Percentiles rank a stretch among this genome's conserved stretches.
Evolutionary conservation across 2,329 filamentous ascomycete genomes (phyloP).

Genomic region (Zasmidium cellare): DNA sequence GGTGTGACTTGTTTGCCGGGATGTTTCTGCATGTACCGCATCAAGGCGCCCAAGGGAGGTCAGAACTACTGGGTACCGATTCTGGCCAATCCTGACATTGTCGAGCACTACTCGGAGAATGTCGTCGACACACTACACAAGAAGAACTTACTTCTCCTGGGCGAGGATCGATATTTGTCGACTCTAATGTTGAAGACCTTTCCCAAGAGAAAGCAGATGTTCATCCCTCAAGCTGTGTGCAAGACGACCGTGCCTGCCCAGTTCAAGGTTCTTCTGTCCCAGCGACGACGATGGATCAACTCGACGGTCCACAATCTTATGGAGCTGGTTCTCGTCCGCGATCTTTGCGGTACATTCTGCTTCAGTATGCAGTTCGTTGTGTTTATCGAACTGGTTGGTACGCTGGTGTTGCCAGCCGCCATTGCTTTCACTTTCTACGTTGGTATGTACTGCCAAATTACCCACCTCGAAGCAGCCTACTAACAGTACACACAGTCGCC

Average conservation of each 20-base stretch:
- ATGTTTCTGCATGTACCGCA: slow-evolving; percentile 99
- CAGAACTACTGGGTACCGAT: slow-evolving; percentile 99
- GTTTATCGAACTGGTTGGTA: slow-evolving; percentile 91
- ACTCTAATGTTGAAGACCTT: slow-evolving; percentile 99
- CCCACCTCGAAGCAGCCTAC: slow-evolving; percentile 21
- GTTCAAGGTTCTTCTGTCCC: slow-evolving; percentile 89
- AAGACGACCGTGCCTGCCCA: slow-evolving; percentile 95
- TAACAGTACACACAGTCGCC: slow-evolving; percentile 59
- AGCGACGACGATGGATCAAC: slow-evolving; percentile 98
- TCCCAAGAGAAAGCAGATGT: slow-evolving; percentile 98
- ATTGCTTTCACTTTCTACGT: slow-evolving; percentile 98
- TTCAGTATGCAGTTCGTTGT: slow-evolving; percentile 99
- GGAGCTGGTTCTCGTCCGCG: slow-evolving; percentile 91
- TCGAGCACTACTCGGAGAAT: slow-evolving; percentile 99
- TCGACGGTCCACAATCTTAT: slow-evolving; percentile 98
- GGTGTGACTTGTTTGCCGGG: slow-evolving; percentile 98
- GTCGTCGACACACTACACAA: slow-evolving; percentile 97
- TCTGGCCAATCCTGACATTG: slow-evolving; percentile 94
- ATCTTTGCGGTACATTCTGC: slow-evolving; percentile 97
- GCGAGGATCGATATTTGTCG: slow-evolving; percentile 92
- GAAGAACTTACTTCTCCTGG: slow-evolving; percentile 89
- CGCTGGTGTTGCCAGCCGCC: slow-evolving; percentile 89
- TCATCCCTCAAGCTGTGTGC: slow-evolving; percentile 97
- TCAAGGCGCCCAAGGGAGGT: slow-evolving; percentile 96
- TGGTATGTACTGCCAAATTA: slow-evolving; percentile 58